A percentile compares a stretch with the other conserved stretches of the same genome.
These are phyloP conservation scores for Phytophthora cactorum DNA, from an alignment of 352 stramenopile genomes.

Conservation along the genomic window DNA sequence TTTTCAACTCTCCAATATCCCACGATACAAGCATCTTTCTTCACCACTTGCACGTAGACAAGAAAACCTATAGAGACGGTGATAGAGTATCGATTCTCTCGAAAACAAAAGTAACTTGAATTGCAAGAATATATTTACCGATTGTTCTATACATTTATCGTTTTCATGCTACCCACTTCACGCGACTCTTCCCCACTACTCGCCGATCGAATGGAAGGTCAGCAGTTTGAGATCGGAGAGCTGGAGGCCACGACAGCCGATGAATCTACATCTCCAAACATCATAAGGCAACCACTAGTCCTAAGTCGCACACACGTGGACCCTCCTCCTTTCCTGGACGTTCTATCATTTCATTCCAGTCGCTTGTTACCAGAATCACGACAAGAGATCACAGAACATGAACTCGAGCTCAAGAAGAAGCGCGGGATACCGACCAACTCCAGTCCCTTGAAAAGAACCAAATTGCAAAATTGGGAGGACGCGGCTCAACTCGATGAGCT, in stretches of 20 bases:
- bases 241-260: neutral
- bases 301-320: conserved; percentile 12
- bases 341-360: conserved; percentile 67
- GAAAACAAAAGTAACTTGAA: too few species aligned
- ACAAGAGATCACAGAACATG: conserved; percentile 36
- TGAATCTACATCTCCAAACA: neutral
- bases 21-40: neutral
- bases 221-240: neutral
- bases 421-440: neutral
- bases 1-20: conserved; percentile 24
- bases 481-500: conserved; percentile 41
- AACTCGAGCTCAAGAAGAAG: conserved; percentile 23
- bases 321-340: conserved; percentile 64
- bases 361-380: conserved; percentile 47
- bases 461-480: conserved; percentile 10
- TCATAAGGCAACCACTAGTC: conserved; percentile 7
- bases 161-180: too few species aligned
- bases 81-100: too few species aligned
- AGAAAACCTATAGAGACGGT: neutral
- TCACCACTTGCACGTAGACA: neutral
- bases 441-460: neutral
- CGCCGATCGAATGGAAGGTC: neutral
- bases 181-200: neutral
- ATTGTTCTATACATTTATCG: too few species aligned
- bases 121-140: neutral